These are phyloP conservation scores for Boletus fagicola DNA, from an alignment of 768 basidiomycete genomes.

Conservation along the genomic window DNA sequence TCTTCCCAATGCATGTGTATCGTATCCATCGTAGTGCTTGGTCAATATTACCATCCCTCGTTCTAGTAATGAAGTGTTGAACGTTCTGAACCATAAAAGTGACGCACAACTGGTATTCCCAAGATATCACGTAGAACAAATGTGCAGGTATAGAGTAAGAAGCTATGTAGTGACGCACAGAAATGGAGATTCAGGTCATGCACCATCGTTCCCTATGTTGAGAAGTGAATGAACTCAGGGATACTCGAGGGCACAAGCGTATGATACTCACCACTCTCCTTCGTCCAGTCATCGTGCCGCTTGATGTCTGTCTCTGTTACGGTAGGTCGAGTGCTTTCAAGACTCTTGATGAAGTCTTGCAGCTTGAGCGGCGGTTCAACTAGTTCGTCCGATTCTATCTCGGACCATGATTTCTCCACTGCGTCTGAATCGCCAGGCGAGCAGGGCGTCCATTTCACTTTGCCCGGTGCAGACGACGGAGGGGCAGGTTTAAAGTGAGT, in stretches of 20 bases:
- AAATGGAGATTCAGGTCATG: slow-evolving; percentile 17
- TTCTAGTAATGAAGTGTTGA: slow-evolving; percentile 2
- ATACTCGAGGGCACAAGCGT: background rate
- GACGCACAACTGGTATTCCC: slow-evolving; percentile 13
- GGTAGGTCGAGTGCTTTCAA: slow-evolving; percentile 79
- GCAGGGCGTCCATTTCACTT: slow-evolving; percentile 86
- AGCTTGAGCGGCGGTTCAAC: slow-evolving; percentile 82
- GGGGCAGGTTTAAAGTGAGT: slow-evolving; percentile 83
- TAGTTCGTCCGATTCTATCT: slow-evolving; percentile 82
- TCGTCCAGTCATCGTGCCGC: slow-evolving; percentile 81
- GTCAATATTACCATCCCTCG: slow-evolving; percentile 18
- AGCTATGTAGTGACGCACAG: background rate
- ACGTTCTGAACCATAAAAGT: background rate
- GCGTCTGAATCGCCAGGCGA: slow-evolving; percentile 89
- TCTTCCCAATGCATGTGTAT: slow-evolving; percentile 14
- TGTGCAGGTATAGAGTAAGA: slow-evolving; percentile 22
- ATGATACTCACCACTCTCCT: slow-evolving; percentile 64
- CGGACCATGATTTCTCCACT: slow-evolving; percentile 86
- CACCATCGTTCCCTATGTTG: slow-evolving; percentile 31
- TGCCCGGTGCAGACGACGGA: slow-evolving; percentile 20
- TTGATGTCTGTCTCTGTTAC: slow-evolving; percentile 87
- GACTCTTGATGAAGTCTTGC: slow-evolving; percentile 77
- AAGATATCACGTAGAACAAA: slow-evolving; percentile 8
- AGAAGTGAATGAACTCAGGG: background rate
- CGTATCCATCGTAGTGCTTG: slow-evolving; percentile 20